Conservation (phyloP, 1,139 yeast genomes). For the Protomyces inundatus region DNA sequence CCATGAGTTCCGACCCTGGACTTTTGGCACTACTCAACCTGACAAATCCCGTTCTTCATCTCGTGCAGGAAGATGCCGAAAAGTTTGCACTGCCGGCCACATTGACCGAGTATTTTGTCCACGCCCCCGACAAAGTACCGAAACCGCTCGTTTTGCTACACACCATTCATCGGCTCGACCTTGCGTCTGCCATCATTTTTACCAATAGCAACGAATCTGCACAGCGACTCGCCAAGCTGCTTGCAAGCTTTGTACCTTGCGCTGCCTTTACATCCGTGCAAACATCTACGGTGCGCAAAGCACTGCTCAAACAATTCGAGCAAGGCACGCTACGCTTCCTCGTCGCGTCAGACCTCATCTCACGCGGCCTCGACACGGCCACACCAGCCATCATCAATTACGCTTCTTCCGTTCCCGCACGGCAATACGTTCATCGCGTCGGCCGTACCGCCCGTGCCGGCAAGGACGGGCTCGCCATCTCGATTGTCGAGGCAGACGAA, state of each 20-base stretch:
- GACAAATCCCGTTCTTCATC: conserved; percentile 61
- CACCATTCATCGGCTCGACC: conserved; percentile 41
- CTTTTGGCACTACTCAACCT: conserved; percentile 68
- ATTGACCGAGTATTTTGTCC: conserved; percentile 36
- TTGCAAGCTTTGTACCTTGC: conserved; percentile 39
- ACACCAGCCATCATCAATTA: conserved; percentile 73
- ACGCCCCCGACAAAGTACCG: conserved; percentile 13
- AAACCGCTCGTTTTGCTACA: conserved; percentile 71
- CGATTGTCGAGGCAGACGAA: conserved; percentile 62
- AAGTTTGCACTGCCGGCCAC: conserved; percentile 40
- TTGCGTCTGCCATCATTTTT: conserved; percentile 48
- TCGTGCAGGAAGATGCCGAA: conserved; percentile 46
- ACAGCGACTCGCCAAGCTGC: conserved; percentile 61
- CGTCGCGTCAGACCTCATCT: conserved; percentile 82
- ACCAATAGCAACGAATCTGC: conserved; percentile 85
- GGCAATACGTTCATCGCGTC: conserved; percentile 92
- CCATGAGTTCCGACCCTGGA: conserved; percentile 89
- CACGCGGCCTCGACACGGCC: conserved; percentile 85
- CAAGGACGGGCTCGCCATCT: conserved; percentile 64
- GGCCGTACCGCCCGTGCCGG: conserved; percentile 98
- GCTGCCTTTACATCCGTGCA: conserved; percentile 41
- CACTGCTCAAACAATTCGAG: conserved; percentile 52
- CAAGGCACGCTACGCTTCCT: conserved; percentile 46
- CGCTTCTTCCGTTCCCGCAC: conserved; percentile 85
- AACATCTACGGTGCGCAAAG: conserved; percentile 38